Evolutionary conservation across 228 moss, liverwort and hornwort species (phyloP).

Genomic region (Sphagnum fallax): DNA sequence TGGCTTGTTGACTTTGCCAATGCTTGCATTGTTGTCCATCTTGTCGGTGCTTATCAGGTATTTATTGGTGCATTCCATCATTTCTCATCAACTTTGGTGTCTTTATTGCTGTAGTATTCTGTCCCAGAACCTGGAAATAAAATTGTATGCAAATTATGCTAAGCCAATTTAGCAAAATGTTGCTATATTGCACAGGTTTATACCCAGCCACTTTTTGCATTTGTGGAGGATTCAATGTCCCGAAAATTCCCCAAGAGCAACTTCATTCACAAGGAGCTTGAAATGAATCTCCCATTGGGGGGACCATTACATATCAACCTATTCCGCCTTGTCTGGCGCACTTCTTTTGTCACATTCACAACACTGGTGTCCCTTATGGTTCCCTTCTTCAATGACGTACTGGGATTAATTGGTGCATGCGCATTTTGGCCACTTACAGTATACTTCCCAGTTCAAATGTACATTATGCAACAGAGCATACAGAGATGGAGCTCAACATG

Average conservation of each 20-base stretch:
- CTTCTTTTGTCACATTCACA: constrained; percentile 29
- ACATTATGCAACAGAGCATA: constrained; percentile 25
- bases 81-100: background rate
- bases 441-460: constrained; percentile 43
- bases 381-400: constrained; percentile 47
- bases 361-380: constrained; percentile 40
- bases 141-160: background rate
- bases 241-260: constrained; percentile 45
- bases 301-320: constrained; percentile 48
- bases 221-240: constrained; percentile 37
- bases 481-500: constrained; percentile 26
- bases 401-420: constrained; percentile 47
- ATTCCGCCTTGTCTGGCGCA: constrained; percentile 62
- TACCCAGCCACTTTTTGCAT: constrained; percentile 63
- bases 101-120: background rate
- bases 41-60: constrained; percentile 90
- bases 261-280: constrained; percentile 39
- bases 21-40: constrained; percentile 59
- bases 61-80: background rate
- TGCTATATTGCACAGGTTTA: constrained; percentile 38
- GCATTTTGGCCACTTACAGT: constrained; percentile 44
- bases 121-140: background rate
- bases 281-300: constrained; percentile 22
- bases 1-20: constrained; percentile 81
- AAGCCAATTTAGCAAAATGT: background rate